Evolutionary conservation across 2,329 filamentous ascomycete species (phyloP), one percentile per base, ranked within the genome.

Genomic region (Fusarium tricinctum): DNA sequence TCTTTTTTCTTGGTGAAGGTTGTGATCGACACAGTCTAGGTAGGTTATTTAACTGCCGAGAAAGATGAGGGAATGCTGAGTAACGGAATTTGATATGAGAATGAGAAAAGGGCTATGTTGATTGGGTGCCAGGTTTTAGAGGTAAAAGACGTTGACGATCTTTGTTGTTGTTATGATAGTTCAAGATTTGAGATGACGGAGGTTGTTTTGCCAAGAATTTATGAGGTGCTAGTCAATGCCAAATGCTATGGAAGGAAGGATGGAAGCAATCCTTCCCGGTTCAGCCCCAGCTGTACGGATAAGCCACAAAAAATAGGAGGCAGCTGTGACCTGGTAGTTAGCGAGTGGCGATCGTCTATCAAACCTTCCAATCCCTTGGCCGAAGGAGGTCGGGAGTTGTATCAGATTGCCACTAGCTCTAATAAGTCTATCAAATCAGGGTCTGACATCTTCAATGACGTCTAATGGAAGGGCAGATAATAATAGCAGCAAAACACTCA

Each of bases 321-420:
- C 44, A 30, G 13, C 39, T 9, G 26, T 8, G 28, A 23, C 23
- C 23, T 23, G 23, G 8, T 12, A 30, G 28, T 10, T 30, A 30
- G 28, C 28, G 28, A 30, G 28, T 30, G 10, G 28, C 43, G 28
- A 35, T 44, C 30, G 26, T 63, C 45, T n/a, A 51, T 64, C 22
- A 38, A 64, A 52, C 52, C 40, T 64, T 64, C 61, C 53, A 52
- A 58, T 64, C 64, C 59, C 53, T 64, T 64, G 61, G 39, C 52
- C 42, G 30, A 64, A 64, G 61, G 23, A 23, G 59, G 30, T 64
- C 20, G 45, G 35, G n/a, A 58, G 61, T 58, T 58, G 61, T 58
- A 57, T 48, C 47, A 48, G 61, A 33, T 59, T 64, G 61, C 61
- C 61, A 64, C 61, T 64, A 64, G 52, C 59, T 49, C 39, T n/a